Evolutionary conservation across 805 yeast genomes (phyloP).

Genomic region (Yarrowia sp.): DNA sequence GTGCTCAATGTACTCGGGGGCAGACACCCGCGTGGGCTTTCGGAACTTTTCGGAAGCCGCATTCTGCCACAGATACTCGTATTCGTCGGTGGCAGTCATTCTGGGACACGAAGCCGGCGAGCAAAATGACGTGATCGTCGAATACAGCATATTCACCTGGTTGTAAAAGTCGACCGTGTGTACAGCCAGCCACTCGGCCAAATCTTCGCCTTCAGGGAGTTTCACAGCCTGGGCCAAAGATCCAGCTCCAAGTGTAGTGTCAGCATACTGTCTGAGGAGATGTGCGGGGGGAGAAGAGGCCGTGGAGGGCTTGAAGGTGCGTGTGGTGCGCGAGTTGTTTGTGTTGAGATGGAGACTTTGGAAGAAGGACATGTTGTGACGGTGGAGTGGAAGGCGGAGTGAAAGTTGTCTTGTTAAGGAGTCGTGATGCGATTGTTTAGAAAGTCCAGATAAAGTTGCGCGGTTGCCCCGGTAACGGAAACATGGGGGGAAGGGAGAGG

Average conservation of each 20-base stretch:
- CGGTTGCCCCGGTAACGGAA: conserved; percentile 15
- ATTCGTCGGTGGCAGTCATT: conserved; percentile 97
- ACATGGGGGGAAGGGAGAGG: too few species aligned
- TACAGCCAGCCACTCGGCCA: conserved; percentile 94
- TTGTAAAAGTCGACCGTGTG: conserved; percentile 97
- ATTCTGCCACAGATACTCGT: conserved; percentile 97
- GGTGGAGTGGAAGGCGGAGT: too few species aligned
- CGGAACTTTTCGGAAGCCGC: conserved; percentile 55
- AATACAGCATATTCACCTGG: conserved; percentile 95
- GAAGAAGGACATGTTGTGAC: conserved; percentile 37
- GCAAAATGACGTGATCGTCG: conserved; percentile 94
- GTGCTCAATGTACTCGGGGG: conserved; percentile 93
- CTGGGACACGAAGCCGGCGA: conserved; percentile 94
- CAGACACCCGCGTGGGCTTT: conserved; percentile 85
- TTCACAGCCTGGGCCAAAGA: conserved; percentile 91
- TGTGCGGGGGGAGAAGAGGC: conserved; percentile 49
- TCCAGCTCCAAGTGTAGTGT: conserved; percentile 92
- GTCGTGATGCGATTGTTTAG: conserved; percentile 11
- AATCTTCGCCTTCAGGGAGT: conserved; percentile 89
- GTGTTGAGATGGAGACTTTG: conserved; percentile 38
- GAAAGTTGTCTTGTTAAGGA: background rate
- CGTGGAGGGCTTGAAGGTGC: conserved; percentile 50
- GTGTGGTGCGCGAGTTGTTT: conserved; percentile 47
- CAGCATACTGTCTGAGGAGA: conserved; percentile 80
- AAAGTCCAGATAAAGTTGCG: conserved; percentile 16